phyloP scores from a whole-genome alignment of 768 basidiomycete species.

The Hygrophoropsis aurantiaca region DNA sequence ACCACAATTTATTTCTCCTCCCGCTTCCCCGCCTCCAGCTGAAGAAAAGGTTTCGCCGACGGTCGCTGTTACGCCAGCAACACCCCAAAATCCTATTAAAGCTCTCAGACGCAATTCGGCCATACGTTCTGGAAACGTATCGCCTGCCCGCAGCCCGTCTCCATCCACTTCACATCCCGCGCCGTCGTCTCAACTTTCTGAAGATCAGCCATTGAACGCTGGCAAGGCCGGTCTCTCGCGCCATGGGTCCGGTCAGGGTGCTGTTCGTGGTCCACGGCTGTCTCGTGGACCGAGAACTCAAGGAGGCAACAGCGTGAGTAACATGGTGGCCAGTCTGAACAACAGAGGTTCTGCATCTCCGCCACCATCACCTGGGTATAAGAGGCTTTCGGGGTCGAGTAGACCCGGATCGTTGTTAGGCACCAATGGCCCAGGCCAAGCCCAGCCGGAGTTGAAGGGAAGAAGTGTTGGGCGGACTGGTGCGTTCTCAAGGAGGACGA shows the following conservation, averaged over 20 bases:
- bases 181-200: slow-evolving; percentile 25
- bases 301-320: slow-evolving; percentile 48
- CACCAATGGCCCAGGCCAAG: slow-evolving; percentile 7
- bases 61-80: slow-evolving; percentile 42
- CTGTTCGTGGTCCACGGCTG: slow-evolving; percentile 49
- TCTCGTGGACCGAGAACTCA: slow-evolving; percentile 47
- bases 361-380: slow-evolving; percentile 39
- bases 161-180: slow-evolving; percentile 33
- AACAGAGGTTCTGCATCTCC: slow-evolving; percentile 40
- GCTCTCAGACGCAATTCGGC: slow-evolving; percentile 34
- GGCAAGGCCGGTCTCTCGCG: slow-evolving; percentile 40
- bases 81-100: slow-evolving; percentile 54
- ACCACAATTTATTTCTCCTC: slow-evolving; percentile 17
- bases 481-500: slow-evolving; percentile 68
- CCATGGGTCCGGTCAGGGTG: slow-evolving; percentile 41
- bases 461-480: slow-evolving; percentile 49
- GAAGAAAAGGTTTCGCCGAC: slow-evolving; percentile 32
- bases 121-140: slow-evolving; percentile 33
- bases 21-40: slow-evolving; percentile 21
- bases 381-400: slow-evolving; percentile 43
- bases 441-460: slow-evolving; percentile 7
- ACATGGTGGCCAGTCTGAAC: slow-evolving; percentile 57
- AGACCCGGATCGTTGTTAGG: slow-evolving; percentile 15
- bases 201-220: slow-evolving; percentile 35
- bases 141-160: slow-evolving; percentile 45